Base-by-base conservation (phyloP, 495 filamentous ascomycete genomes). In the Penicillium desertorum region DNA sequence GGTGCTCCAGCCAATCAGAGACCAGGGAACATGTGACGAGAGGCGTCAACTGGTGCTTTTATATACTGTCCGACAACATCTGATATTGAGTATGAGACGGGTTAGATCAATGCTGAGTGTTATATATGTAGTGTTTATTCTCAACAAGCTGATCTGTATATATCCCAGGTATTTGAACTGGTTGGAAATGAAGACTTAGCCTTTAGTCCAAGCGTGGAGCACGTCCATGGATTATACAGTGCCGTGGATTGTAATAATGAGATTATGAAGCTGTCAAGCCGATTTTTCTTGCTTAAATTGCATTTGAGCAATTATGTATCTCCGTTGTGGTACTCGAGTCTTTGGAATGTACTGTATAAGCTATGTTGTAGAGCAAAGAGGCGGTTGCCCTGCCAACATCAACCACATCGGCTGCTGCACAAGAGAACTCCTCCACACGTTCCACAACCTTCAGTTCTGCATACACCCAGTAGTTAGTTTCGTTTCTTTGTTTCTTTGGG, bases 1-100 rank as follows among this genome's bases (percentile, higher is more conserved):
- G 67, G 64, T 58, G 45, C 63, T 23, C 56, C 62, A 63, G 61
- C 72, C 73, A 76, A 76, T 76, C 71, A 76, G 54, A 60, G 58
- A 43, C 48, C 57, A 30, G 52, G 16, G 45, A 47, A 44, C 63
- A 66, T 64, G 56, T 59, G 62, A 64, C 51, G 53, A 45, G 54
- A 43, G 25, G 27, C 19, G 30, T 23, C 22, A 23, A 23, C 22
- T 25, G 23, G 23, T 37, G 17, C 29, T 46, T 46, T 46, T 46
- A 46, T 46, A 46, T 50, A 10, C 4, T 30, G 45, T 48, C 32
- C 45, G 29, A 48, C 5, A n/a, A 47, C 2, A 9, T 50, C 17
- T 20, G 45, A 48, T 32, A 32, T 32, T 20, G 25, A 46, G 27
- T 4, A 29, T 5, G 4, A 47, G 8, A n/a, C n/a, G 9, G n/a